phyloP scores from a whole-genome alignment of 78 protist genomes.

The Protostelium mycophagum region DNA sequence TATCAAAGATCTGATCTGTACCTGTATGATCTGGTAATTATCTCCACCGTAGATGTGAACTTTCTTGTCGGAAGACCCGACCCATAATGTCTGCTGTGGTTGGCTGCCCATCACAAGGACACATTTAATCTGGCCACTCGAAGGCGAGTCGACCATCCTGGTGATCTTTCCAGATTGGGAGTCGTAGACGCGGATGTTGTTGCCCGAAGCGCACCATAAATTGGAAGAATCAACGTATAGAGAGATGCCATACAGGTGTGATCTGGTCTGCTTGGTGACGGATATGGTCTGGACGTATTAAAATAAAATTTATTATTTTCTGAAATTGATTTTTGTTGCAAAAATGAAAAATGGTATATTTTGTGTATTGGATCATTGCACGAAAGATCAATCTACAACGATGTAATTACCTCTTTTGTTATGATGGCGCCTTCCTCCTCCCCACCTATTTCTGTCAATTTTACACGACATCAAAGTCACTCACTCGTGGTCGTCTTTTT shows the following conservation, averaged over 20 bases:
- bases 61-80: background rate
- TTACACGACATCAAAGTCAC: no score
- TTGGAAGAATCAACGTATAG: background rate
- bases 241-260: background rate
- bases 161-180: background rate
- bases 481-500: no score
- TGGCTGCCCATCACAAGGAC: background rate
- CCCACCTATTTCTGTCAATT: no score
- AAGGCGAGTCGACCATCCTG: background rate
- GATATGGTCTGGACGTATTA: background rate
- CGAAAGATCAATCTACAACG: no score
- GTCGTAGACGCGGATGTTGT: background rate
- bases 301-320: no score
- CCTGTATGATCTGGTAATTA: background rate
- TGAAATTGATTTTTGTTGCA: no score
- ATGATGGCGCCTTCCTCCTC: no score
- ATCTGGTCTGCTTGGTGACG: background rate
- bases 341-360: no score
- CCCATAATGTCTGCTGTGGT: background rate
- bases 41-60: background rate
- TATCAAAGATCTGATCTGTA: background rate
- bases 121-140: background rate
- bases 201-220: background rate
- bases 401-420: no score
- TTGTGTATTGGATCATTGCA: no score